Base-by-base conservation (phyloP, 208 protist species). In the Porcisia hertigi region DNA sequence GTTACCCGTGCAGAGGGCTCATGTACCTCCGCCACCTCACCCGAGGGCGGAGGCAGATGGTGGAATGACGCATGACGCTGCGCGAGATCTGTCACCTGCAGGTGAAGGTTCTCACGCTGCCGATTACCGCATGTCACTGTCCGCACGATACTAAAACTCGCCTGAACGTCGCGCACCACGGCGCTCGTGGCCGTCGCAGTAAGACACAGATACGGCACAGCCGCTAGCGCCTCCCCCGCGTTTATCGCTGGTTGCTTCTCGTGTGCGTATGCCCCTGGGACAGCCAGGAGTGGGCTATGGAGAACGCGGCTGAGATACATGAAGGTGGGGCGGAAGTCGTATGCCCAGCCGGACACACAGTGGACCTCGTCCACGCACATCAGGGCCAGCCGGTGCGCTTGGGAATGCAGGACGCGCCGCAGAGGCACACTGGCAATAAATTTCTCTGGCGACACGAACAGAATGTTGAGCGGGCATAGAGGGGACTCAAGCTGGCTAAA, bases 291-390 rank as follows among this genome's bases (percentile, higher is more conserved):
- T 3, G 78, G 78, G 52, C 67, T 77, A 30, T 77, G 66, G 1
- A 98, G 76, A 11, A 95, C 80, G 20, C 87, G 81, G 39, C 86
- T 83, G 9, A 97, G 67, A 62, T 95, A 96, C 88, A 96, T 89
- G 70, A 92, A 98, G 41, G 86, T 78, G 3, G 92, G 92, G 0
- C 93, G 84, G 81, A 99, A 99, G 76, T 99, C 98, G 79, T 98
- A 98, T 7, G 95, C 95, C 98, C 98, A 99, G 73, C 98, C 88
- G 0, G 97, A 98, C 8, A 99, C 89, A 80, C 98, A 99, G 81
- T 99, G 98, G 54, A 94, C 98, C 82, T 99, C 98, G 80, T 99
- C 98, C 43, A 99, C 81, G 84, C 94, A 97, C 16, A 97, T 75
- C 70, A 97, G 86, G 9, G 89, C 91, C 16, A 97, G 79, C 7